Evolutionary conservation across 768 basidiomycete species (phyloP), one percentile per base, ranked within the genome.

Genomic region (Pleurotus pulmonarius): DNA sequence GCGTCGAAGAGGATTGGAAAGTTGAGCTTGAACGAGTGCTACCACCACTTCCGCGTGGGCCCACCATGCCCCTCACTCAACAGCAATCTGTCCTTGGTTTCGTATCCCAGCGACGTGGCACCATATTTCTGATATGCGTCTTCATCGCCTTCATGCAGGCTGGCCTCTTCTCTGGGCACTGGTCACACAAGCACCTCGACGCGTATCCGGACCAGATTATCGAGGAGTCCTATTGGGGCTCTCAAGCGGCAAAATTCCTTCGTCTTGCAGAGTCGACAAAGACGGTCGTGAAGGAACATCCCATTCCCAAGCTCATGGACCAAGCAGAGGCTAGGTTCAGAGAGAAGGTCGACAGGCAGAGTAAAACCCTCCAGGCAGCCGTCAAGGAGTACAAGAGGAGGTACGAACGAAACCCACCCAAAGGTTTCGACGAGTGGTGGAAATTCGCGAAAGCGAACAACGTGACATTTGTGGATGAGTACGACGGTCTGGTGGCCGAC

Each of bases 371-470:
- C 37, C 74, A 75, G 40, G 82, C 83, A 24, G 96, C 96, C 0
- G 91, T 92, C 0, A 69, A 70, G 7, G 93, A 96, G 69, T 99
- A 99, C 71, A 83, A 75, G 61, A 73, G 80, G 56, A 78, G 94
- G 57, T 94, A 96, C 69, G 75, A 75, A 8, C 82, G 90, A 38
- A 72, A 83, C 37, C 97, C 97, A 4, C 96, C 97, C 0, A 83
- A 80, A 43, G 96, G 94, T 1, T 99, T 98, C 60, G 95, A 94
- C 65, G 73, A 80, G 25, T 98, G 96, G 96, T 96, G 86, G 82
- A 66, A 70, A 45, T 98, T 93, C 69, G 90, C 87, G 12, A 73
- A 80, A 67, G 75, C 83, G 56, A 81, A 92, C 69, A 72, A 81
- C 5, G 86, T 91, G 46, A 82, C 85, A 63, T 83, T 98, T 71